Evolutionary conservation across 441 rosid genomes (phyloP).

Genomic region (Rhodomyrtus psidioides): DNA sequence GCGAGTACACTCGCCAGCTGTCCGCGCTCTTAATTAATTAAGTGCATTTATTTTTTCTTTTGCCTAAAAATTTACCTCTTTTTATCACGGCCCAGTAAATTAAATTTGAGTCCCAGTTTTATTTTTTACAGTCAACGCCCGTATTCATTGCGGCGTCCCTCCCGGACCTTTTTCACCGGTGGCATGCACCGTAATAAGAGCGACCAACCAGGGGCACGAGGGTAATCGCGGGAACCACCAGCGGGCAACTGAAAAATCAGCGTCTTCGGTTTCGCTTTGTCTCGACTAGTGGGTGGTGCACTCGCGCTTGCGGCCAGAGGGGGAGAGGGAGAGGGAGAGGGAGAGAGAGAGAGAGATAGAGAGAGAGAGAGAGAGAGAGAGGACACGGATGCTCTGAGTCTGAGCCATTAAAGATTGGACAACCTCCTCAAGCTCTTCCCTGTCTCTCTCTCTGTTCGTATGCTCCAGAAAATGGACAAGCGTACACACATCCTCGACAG

Average conservation of each 20-base stretch:
- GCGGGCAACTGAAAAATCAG: neutral
- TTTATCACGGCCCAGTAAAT: neutral
- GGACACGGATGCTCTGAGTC: slow-evolving; percentile 24
- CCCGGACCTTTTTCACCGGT: neutral
- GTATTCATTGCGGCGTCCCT: neutral
- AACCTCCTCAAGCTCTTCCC: too few species aligned
- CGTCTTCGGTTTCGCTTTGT: neutral
- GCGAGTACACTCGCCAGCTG: neutral
- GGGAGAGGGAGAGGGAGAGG: too few species aligned
- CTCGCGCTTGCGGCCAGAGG: neutral
- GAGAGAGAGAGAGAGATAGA: too few species aligned
- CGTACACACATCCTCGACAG: neutral
- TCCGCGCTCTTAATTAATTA: neutral
- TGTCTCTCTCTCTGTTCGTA: neutral
- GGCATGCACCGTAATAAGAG: neutral
- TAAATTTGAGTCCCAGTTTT: neutral
- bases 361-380: slow-evolving; percentile 17
- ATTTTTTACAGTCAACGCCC: neutral
- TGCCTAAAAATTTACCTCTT: neutral
- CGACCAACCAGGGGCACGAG: neutral
- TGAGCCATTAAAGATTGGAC: slow-evolving; percentile 7
- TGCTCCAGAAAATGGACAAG: neutral
- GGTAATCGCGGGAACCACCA: neutral
- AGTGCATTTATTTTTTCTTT: neutral
- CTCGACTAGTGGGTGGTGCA: neutral